Evolutionary conservation across 176 grass and related monocot genomes (phyloP), one percentile per base, ranked within the genome.

Genomic region (Canna indica): DNA sequence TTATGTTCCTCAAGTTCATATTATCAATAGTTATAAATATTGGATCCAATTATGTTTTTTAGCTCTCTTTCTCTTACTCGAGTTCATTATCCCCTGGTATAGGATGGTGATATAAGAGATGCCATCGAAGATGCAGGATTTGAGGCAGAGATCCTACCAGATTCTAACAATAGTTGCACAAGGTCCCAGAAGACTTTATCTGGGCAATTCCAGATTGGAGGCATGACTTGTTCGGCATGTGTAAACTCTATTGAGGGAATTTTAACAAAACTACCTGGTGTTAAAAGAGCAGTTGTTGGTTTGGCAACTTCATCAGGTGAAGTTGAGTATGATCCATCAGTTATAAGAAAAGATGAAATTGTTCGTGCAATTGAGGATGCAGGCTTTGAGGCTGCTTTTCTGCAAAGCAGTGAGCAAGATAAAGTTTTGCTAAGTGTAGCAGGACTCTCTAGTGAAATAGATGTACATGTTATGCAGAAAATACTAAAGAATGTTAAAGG

Each of bases 101-200:
- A 97, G 94, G 86, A 87, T 24, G 89, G 85, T 57, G 94, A 99
- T 44, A 90, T 93, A 28, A 76, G 74, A 24, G 86, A 90, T 79
- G 89, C 86, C 1, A 99, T 93, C 77, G 94, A 99, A 73, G 89
- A 99, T 73, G 84, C 84, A 75, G 89, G 94, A 14, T 99, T 99
- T 14, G 94, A 99, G 64, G 89, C 84, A 0, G 94, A 99, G 64
- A 81, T 99, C 64, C 81, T 99, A 47, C 86, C 80, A n/a, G 89
- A 93, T 30, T 77, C 82, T 80, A 73, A 50, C 61, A 72, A 83
- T 81, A 82, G 79, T 67, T 82, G 82, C 69, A 77, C 84, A 16
- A 93, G 76, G 78, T 73, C 77, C 0, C 84, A 90, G 24, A 93
- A 88, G 22, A 79, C 66, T 46, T 74, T 99, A 38, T 83, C 84